Percentiles rank a stretch among this genome's conserved stretches.
Conservation (phyloP, 1,284 basidiomycete species). For the Austroboletus novae-zelandiae region DNA sequence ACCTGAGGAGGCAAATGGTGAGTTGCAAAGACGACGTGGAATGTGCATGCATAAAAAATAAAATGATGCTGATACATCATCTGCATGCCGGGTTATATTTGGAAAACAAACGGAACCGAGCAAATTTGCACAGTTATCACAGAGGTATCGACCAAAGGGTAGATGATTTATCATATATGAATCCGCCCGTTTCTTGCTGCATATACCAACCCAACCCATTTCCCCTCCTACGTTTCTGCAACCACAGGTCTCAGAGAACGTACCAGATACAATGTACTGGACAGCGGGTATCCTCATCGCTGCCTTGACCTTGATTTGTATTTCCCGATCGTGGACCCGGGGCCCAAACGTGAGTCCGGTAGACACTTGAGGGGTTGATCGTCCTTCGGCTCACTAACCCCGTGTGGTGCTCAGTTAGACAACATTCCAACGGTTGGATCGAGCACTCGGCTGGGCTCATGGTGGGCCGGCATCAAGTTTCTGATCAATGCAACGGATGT, state of each 20-base stretch:
- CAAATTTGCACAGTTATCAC: too few relatives aligned
- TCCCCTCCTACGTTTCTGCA: slow-evolving; percentile 1
- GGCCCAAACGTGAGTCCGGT: slow-evolving; percentile 1
- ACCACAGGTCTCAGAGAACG: neutral
- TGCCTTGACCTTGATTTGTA: neutral
- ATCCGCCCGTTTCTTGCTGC: too few relatives aligned
- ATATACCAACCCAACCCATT: neutral
- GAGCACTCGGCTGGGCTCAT: slow-evolving; percentile 19
- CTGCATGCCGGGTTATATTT: too few relatives aligned
- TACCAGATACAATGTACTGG: neutral
- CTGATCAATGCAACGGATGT: slow-evolving; percentile 7
- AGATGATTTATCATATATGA: too few relatives aligned
- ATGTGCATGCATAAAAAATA: too few relatives aligned
- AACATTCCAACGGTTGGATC: slow-evolving; percentile 26
- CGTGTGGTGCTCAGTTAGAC: slow-evolving; percentile 8
- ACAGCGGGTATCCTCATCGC: neutral
- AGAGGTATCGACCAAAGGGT: too few relatives aligned
- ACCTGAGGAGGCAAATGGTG: too few relatives aligned
- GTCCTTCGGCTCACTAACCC: neutral
- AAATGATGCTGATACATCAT: too few relatives aligned
- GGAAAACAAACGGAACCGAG: too few relatives aligned
- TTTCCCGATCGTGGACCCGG: neutral
- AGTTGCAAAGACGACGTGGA: too few relatives aligned
- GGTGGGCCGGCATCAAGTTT: slow-evolving; percentile 12
- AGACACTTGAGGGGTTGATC: neutral